Evolutionary conservation across 2,329 filamentous ascomycete genomes (phyloP), one percentile per base, ranked within the genome.

Genomic region (Fusarium coffeatum): DNA sequence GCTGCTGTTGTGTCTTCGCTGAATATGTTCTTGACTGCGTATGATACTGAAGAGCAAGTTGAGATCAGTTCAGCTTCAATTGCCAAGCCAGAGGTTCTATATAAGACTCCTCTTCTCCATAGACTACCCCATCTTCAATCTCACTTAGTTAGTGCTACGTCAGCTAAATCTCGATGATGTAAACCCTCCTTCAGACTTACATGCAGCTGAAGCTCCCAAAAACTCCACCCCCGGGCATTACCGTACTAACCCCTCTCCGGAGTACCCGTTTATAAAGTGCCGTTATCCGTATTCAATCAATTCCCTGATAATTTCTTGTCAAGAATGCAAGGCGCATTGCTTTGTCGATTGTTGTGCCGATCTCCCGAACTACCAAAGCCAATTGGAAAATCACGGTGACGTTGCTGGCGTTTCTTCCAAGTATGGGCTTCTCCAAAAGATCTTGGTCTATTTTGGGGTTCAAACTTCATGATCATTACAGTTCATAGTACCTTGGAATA

Each of bases 101-200:
- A 63, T 42, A 42, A 53, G 28, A 22, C n/a, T 40, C 25, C 28
- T 22, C 5, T 27, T 42, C 45, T 41, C 47, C 57, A 47, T 41
- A 30, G 28, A 30, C 28, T 30, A 50, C 41, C 34, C 16, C 41
- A 22, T 28, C 16, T 16, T 10, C 15, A 13, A 22, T 11, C 23
- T 66, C 40, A 13, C 30, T 45, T 27, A 30, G 18, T 25, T 41
- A 41, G 49, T 20, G 6, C 34, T 70, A 71, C 69, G 51, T 66
- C 64, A 57, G 55, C 57, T 37, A 37, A 37, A 51, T 67, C 67
- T 76, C 74, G 63, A 75, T 74, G 64, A 75, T 72, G 74, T 55
- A 67, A 68, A 62, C 28, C n/a, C 42, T 30, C 42, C 28, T 34
- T 30, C 22, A 25, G 10, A 47, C 18, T 23, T 43, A 43, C 41